A percentile compares a stretch with the other conserved stretches of the same genome.
These are phyloP conservation scores for Linnemannia exigua DNA, from an alignment of 192 early-diverging fungal species.

Conservation along the genomic window DNA sequence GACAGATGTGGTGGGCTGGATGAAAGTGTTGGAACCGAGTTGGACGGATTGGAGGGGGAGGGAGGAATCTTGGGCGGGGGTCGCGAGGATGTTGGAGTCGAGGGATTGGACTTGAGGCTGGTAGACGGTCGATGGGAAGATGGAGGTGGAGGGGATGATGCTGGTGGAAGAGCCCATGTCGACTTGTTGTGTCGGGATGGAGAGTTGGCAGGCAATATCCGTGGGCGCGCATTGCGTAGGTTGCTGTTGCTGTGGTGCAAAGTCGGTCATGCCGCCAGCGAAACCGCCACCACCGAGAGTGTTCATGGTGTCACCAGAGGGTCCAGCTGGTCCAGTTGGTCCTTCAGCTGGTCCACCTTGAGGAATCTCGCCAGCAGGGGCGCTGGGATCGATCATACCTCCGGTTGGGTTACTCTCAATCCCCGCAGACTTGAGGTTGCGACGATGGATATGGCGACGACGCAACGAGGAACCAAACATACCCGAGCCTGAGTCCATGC, in stretches of 20 bases:
- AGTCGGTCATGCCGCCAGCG: too few species aligned
- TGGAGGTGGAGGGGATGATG: conserved; percentile 18
- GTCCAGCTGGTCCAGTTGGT: too few species aligned
- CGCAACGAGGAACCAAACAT: background rate
- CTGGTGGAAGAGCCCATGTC: conserved; percentile 26
- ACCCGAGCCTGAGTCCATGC: background rate
- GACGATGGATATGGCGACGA: background rate
- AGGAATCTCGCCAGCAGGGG: background rate
- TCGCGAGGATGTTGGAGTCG: conserved; percentile 24
- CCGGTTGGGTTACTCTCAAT: background rate
- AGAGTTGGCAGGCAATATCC: conserved; percentile 6
- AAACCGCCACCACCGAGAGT: too few species aligned
- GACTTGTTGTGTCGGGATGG: conserved; percentile 17
- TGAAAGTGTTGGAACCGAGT: conserved; percentile 25
- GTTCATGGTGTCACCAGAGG: too few species aligned
- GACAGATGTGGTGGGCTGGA: conserved; percentile 38
- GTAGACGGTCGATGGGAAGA: conserved; percentile 20
- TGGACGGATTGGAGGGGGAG: conserved; percentile 31
- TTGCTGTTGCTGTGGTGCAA: too few species aligned
- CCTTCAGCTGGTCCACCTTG: too few species aligned
- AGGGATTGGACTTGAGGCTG: conserved; percentile 28
- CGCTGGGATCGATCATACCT: background rate
- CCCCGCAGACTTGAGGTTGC: background rate
- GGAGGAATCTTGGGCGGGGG: background rate
- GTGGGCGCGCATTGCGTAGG: background rate